Evolutionary conservation across 192 early-diverging fungal species (phyloP).

Genomic region (Coemansia asiatica): DNA sequence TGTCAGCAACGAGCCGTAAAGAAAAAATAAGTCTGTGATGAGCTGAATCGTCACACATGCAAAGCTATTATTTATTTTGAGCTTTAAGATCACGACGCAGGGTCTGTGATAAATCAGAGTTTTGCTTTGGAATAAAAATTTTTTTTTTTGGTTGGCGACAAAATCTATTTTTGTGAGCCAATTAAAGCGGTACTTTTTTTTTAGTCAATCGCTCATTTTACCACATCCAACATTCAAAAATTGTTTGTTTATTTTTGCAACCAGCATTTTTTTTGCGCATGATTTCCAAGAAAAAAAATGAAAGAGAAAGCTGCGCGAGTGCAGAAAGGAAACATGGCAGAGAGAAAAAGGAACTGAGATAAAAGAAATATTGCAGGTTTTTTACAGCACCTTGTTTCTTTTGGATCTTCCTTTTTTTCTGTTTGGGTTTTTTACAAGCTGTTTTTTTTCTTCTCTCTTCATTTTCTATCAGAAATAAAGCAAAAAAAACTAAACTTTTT

Average conservation of each 20-base stretch:
- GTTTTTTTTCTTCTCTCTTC: background rate
- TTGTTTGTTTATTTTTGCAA: background rate
- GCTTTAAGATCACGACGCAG: no score
- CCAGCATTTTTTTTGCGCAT: background rate
- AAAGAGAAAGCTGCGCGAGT: background rate
- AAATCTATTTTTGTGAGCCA: no score
- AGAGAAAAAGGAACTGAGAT: background rate
- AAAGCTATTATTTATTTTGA: no score
- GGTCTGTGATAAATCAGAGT: no score
- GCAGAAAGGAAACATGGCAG: background rate
- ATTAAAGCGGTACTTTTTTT: no score
- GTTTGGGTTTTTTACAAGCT: background rate
- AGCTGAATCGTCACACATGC: no score
- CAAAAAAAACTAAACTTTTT: background rate
- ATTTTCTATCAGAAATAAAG: slow-evolving; percentile 1
- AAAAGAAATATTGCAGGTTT: background rate
- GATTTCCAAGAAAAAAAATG: slow-evolving; percentile 13
- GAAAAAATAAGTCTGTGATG: no score
- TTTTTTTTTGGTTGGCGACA: no score
- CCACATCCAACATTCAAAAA: no score
- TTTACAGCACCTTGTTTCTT: slow-evolving; percentile 1
- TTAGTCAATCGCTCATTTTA: no score
- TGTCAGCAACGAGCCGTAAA: no score
- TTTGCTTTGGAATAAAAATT: no score
- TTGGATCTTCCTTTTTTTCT: slow-evolving; percentile 6